Evolutionary conservation across 495 filamentous ascomycete species (phyloP).

Genomic region (Sporormia fimetaria): DNA sequence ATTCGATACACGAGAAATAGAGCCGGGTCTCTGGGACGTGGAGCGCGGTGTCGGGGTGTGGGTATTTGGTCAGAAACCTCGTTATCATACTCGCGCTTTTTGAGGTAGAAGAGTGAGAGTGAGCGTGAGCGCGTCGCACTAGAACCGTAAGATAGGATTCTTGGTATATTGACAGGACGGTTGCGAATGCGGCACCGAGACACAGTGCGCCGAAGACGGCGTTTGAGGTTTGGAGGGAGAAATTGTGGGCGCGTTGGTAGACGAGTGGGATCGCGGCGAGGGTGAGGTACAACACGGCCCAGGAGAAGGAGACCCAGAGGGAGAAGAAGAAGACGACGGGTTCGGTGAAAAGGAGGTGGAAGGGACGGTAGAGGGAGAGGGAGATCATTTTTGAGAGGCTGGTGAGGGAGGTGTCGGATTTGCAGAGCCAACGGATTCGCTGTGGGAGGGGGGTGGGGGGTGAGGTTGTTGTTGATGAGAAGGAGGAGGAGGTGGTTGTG

Average conservation of each 20-base stretch:
- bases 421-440: constrained; percentile 75
- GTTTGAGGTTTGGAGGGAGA: constrained; percentile 54
- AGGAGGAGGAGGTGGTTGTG: no score
- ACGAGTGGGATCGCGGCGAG: constrained; percentile 70
- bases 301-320: constrained; percentile 79
- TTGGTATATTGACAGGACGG: constrained; percentile 64
- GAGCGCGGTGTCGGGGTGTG: constrained; percentile 35
- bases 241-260: constrained; percentile 57
- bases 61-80: no score
- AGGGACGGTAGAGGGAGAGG: constrained; percentile 68
- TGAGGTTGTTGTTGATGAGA: no score
- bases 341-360: constrained; percentile 78
- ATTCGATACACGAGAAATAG: constrained; percentile 70
- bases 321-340: constrained; percentile 94
- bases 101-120: no score
- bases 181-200: constrained; percentile 55
- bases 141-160: no score
- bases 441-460: constrained; percentile 26
- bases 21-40: constrained; percentile 65
- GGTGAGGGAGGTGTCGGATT: constrained; percentile 67
- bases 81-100: no score
- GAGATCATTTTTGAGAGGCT: constrained; percentile 60
- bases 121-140: no score
- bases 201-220: constrained; percentile 68
- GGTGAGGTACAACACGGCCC: constrained; percentile 80